phyloP scores from a whole-genome alignment of 768 basidiomycete genomes.

The Crucibulum laeve region DNA sequence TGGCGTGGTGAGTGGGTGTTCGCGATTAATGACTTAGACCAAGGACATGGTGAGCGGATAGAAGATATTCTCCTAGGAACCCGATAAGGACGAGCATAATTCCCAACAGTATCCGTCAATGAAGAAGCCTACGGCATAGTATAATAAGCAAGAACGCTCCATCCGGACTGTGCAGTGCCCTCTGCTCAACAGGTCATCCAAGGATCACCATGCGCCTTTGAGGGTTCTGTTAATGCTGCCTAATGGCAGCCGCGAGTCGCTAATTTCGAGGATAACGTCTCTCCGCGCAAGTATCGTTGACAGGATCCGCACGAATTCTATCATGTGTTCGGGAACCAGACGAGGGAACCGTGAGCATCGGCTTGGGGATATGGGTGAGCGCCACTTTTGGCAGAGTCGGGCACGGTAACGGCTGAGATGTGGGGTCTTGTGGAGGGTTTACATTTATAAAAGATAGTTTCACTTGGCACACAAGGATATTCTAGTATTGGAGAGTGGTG shows the following conservation, averaged over 20 bases:
- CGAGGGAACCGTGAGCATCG: slow-evolving; percentile 59
- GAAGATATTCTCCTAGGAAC: no score
- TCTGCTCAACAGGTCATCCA: background rate
- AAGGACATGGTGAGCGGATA: no score
- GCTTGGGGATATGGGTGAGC: slow-evolving; percentile 31
- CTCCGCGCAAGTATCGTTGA: slow-evolving; percentile 76
- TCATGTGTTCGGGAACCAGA: slow-evolving; percentile 99
- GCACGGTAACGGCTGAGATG: background rate
- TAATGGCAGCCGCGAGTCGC: slow-evolving; percentile 89
- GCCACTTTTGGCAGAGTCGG: slow-evolving; percentile 18
- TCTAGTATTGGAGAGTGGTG: no score
- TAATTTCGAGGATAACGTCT: slow-evolving; percentile 89
- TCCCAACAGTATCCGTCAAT: background rate
- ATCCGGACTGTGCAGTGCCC: background rate
- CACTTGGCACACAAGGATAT: no score
- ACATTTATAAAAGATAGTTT: background rate
- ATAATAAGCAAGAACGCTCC: background rate
- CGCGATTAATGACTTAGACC: background rate
- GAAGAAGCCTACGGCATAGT: background rate
- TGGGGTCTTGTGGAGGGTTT: background rate
- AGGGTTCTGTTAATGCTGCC: slow-evolving; percentile 91
- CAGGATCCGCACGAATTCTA: slow-evolving; percentile 73
- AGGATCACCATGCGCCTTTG: slow-evolving; percentile 62
- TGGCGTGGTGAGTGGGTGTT: no score
- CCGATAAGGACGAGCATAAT: no score